Evolutionary conservation across 2,329 filamentous ascomycete genomes (phyloP).

Genomic region (Cordyceps fumosorosea): DNA sequence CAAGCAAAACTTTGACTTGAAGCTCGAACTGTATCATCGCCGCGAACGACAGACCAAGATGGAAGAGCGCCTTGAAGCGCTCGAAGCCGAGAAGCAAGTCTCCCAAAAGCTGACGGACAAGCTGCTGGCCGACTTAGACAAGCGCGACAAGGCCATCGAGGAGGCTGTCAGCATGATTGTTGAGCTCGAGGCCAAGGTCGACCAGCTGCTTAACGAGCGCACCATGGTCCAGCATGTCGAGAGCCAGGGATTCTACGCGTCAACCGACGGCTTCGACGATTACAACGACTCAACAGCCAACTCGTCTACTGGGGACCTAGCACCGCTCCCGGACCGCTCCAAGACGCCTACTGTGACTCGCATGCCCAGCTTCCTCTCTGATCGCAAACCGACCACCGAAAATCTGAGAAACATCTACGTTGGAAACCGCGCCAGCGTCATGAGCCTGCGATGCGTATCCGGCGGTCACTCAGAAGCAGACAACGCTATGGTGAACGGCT

Average conservation of each 20-base stretch:
- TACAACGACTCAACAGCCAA: slow-evolving; percentile 20
- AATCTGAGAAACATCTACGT: slow-evolving; percentile 56
- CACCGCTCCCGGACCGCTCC: slow-evolving; percentile 16
- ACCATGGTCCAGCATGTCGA: slow-evolving; percentile 48
- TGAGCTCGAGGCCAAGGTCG: slow-evolving; percentile 53
- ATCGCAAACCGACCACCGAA: slow-evolving; percentile 51
- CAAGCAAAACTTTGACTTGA: slow-evolving; percentile 73
- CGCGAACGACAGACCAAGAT: slow-evolving; percentile 56
- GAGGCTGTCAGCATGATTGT: slow-evolving; percentile 67
- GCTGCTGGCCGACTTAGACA: slow-evolving; percentile 55
- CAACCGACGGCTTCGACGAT: slow-evolving; percentile 21
- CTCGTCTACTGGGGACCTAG: slow-evolving; percentile 17
- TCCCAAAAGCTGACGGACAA: slow-evolving; percentile 52
- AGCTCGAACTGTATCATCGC: slow-evolving; percentile 64
- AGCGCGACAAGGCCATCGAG: slow-evolving; percentile 62
- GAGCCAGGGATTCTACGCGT: slow-evolving; percentile 29
- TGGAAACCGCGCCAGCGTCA: slow-evolving; percentile 39
- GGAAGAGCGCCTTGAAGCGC: slow-evolving; percentile 48
- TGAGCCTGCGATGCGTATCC: slow-evolving; percentile 42
- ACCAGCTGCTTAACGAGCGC: slow-evolving; percentile 46
- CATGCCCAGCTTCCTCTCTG: slow-evolving; percentile 61
- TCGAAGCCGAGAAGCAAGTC: slow-evolving; percentile 49
- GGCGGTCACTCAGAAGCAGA: slow-evolving; percentile 34
- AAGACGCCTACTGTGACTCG: slow-evolving; percentile 39
- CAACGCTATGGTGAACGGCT: slow-evolving; percentile 28